Base-by-base conservation (phyloP, 2,329 filamentous ascomycete species). In the Knufia fluminis region DNA sequence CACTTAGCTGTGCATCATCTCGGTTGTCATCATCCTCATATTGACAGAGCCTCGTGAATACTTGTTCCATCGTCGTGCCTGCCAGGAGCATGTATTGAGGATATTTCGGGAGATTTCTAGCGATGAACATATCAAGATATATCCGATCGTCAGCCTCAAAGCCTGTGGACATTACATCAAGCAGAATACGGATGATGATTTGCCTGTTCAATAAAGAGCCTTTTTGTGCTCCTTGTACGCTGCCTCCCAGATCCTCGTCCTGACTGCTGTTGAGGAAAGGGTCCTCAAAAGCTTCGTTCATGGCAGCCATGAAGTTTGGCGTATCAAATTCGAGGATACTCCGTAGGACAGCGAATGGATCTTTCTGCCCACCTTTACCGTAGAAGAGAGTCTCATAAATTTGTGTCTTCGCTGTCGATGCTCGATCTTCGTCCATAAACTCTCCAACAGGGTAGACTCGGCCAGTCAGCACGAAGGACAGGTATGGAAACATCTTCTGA, bases 61-160 rank as follows among this genome's bases (percentile, higher is more conserved):
- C 83, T 52, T 82, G 82, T 52, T 89, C 86, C 1, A 98, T 74
- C 1, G 86, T 85, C 2, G 86, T 89, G 16, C 90, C 92, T 0
- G 91, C 86, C 41, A 98, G 79, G 9, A 97, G 77, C 45, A 98
- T 82, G 61, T 96, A 96, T 63, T 97, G 91, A 1, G 90, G 89
- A 61, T 95, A 98, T 65, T 98, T 98, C 2, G 94, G 87, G 44
- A 98, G 71, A 63, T 95, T 98, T 49, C 92, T 82, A 16, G 92
- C 91, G 62, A 98, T 85, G 62, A 98, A 98, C 89, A 98, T 98
- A 67, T 98, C 89, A 39, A 98, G 77, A 66, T 95, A 98, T 49
- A 98, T 86, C 10, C 86, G 90, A 62, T 97, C 89, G 53, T 85
- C 80, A 0, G 82, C 68, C 0, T 81, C 78, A 66, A 95, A 97